phyloP scores from a whole-genome alignment of 768 basidiomycete genomes.

The Lentinula raphanica region DNA sequence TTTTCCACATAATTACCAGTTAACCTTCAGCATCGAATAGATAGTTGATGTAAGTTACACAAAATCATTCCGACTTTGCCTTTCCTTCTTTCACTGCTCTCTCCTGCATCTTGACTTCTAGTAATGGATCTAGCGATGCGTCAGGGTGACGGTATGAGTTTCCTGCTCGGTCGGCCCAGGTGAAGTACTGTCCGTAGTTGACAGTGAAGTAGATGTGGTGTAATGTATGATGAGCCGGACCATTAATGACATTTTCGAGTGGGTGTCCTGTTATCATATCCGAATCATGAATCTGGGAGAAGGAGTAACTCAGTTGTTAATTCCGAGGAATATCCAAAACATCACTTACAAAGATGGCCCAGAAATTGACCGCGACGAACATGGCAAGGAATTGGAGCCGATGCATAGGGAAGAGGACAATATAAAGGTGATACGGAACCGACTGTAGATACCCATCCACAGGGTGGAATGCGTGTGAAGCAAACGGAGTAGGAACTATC shows the following conservation, averaged over 20 bases:
- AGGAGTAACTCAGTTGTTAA: background rate
- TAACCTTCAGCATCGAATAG: too few relatives aligned
- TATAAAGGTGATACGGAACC: slow-evolving; percentile 90
- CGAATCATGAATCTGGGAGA: slow-evolving; percentile 86
- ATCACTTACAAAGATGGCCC: slow-evolving; percentile 78
- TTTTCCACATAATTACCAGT: too few relatives aligned
- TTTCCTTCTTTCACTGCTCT: slow-evolving; percentile 9
- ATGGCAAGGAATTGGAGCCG: slow-evolving; percentile 77
- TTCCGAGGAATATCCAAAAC: background rate
- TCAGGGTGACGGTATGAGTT: slow-evolving; percentile 89
- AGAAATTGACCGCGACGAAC: slow-evolving; percentile 90
- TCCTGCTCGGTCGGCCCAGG: slow-evolving; percentile 82
- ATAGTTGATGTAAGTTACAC: background rate
- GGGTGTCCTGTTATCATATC: slow-evolving; percentile 95
- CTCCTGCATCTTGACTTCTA: slow-evolving; percentile 46
- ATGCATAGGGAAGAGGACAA: slow-evolving; percentile 87
- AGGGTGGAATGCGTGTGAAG: slow-evolving; percentile 97
- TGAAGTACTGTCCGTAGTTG: slow-evolving; percentile 98
- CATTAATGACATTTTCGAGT: slow-evolving; percentile 89
- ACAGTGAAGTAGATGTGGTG: slow-evolving; percentile 97
- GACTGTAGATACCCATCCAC: slow-evolving; percentile 94
- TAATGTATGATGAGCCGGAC: slow-evolving; percentile 96
- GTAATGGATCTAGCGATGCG: slow-evolving; percentile 76
- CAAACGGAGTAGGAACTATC: slow-evolving; percentile 92
- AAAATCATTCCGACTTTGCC: background rate